Base-by-base conservation (phyloP, 2,329 filamentous ascomycete species). In the Metarhizium album region DNA sequence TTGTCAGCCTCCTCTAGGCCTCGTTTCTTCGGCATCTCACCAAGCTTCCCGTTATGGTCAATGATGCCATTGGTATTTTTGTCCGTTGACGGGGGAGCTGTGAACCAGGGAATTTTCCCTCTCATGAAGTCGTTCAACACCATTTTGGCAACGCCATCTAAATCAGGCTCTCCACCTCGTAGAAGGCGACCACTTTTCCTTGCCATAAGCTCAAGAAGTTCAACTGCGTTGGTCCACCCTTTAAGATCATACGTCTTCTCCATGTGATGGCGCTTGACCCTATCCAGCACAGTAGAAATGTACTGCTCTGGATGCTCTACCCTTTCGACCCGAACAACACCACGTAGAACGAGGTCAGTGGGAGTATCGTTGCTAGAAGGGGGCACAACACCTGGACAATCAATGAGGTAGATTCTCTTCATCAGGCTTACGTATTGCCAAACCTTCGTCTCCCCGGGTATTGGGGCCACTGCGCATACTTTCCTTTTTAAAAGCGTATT, bases 351-450 rank as follows among this genome's bases (percentile, higher is more conserved):
- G 50, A 98, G 85, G 57, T 96, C 90, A 60, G 90, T 82, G 27
- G 90, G 87, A 0, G 84, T 87, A 62, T 96, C 91, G 50, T 82
- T 81, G 54, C 82, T 82, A 57, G 87, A 93, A 0, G 93, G 91
- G 3, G 93, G 93, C 1, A 97, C 93, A 40, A 98, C 90, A 67
- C 93, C 93, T 38, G 93, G 93, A 62, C 91, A 97, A 62, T 98
- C 93, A 60, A 98, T 97, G 50, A 98, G 79, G 68, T 72, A 76
- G 42, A 95, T 95, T 49, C 89, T 78, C 72, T 90, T 94, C 87
- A 95, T 95, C 53, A 97, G 70, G 2, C 90, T 95, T 58, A 96
- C 89, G 63, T 96, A 96, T 66, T 96, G 91, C 91, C 93, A 97
- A 29, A 96, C 87, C 70, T 96, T 97, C 33, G 91, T 97, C 73